Conservation (phyloP, 139 green algal species). For the Coccomyxa sp. region DNA sequence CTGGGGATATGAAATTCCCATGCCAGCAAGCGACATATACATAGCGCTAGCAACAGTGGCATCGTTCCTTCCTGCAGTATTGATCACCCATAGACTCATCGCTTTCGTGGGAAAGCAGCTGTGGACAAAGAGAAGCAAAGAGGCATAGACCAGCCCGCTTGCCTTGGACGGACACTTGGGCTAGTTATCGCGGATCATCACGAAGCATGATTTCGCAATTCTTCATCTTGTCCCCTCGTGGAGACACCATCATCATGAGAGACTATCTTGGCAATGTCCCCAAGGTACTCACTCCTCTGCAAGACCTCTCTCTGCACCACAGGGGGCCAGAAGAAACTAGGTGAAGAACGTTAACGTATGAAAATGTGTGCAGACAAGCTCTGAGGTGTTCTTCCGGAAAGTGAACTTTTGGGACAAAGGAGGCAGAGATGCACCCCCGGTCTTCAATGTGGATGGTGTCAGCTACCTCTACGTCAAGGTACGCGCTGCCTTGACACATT, state of each 20-base stretch:
- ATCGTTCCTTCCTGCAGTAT: constrained; percentile 39
- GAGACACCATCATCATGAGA: constrained; percentile 89
- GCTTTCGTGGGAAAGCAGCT: not conserved
- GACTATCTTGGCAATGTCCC: constrained; percentile 88
- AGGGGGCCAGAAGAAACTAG: not conserved
- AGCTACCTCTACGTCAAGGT: constrained; percentile 89
- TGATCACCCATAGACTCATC: constrained; percentile 32
- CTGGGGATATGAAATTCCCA: constrained; percentile 42
- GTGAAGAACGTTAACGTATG: not conserved
- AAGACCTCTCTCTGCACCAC: not conserved
- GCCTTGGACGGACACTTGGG: not conserved
- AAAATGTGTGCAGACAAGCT: constrained; percentile 37
- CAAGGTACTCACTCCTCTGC: constrained; percentile 35
- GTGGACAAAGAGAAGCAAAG: no score
- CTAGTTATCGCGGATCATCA: not conserved
- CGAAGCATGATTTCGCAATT: constrained; percentile 83
- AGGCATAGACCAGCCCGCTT: no score
- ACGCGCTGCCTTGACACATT: not conserved
- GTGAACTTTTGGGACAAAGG: constrained; percentile 80
- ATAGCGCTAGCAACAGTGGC: constrained; percentile 38
- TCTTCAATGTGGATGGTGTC: constrained; percentile 92
- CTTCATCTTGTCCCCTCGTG: constrained; percentile 83
- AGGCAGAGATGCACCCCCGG: constrained; percentile 76
- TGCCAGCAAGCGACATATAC: constrained; percentile 39
- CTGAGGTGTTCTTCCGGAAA: constrained; percentile 90